phyloP scores from a whole-genome alignment of 2,329 filamentous ascomycete species.

The Cyphellophora attinorum region DNA sequence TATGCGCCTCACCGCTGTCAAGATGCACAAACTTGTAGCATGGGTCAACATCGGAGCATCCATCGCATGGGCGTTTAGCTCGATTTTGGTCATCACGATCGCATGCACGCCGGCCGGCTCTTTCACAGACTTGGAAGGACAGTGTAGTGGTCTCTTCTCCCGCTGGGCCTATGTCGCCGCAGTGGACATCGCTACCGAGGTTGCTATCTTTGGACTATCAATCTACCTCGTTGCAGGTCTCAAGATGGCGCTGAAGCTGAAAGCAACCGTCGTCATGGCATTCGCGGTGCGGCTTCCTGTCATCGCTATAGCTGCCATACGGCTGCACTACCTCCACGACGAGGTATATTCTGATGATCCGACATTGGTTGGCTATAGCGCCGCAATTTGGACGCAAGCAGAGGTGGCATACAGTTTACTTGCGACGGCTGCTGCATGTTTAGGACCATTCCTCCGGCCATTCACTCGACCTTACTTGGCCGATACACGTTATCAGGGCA shows the following conservation, averaged over 20 bases:
- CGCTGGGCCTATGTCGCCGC: slow-evolving; percentile 29
- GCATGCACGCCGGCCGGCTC: slow-evolving; percentile 30
- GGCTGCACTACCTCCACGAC: slow-evolving; percentile 26
- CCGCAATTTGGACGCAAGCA: slow-evolving; percentile 28
- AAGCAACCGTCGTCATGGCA: slow-evolving; percentile 28
- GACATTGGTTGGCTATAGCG: slow-evolving; percentile 26
- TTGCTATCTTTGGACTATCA: slow-evolving; percentile 26
- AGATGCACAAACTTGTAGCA: slow-evolving; percentile 27
- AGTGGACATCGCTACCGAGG: slow-evolving; percentile 32
- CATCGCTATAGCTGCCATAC: slow-evolving; percentile 28
- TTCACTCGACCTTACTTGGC: background rate
- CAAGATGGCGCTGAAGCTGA: slow-evolving; percentile 27
- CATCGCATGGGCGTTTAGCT: slow-evolving; percentile 28
- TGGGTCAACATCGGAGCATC: slow-evolving; percentile 26
- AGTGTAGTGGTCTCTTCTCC: slow-evolving; percentile 25
- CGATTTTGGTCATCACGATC: slow-evolving; percentile 31
- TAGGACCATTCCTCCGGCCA: slow-evolving; percentile 33
- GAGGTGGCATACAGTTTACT: slow-evolving; percentile 32
- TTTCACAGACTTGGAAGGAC: slow-evolving; percentile 23
- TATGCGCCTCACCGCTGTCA: slow-evolving; percentile 34
- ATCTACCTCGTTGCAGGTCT: slow-evolving; percentile 29
- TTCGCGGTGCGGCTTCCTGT: slow-evolving; percentile 33
- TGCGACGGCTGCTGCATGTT: slow-evolving; percentile 31
- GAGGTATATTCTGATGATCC: slow-evolving; percentile 25
- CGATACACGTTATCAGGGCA: background rate